phyloP scores from a whole-genome alignment of 805 yeast genomes.

The Saccharomycopsis amapae region DNA sequence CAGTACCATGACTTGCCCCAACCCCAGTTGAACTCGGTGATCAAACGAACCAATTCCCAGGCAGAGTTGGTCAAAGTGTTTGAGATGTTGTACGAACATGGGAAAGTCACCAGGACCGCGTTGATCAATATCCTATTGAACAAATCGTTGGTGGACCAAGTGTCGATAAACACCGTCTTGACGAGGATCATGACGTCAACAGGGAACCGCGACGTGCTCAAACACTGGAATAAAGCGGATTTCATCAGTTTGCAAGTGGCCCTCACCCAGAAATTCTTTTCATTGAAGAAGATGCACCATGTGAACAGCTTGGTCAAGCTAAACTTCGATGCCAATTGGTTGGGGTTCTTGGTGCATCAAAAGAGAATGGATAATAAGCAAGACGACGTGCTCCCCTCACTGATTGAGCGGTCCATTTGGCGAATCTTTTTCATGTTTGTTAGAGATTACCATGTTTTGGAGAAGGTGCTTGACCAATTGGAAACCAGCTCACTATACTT shows the following conservation, averaged over 20 bases:
- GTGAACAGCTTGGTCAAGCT: conserved; percentile 10
- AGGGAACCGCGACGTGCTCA: background rate
- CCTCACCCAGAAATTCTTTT: conserved; percentile 18
- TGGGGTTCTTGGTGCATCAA: conserved; percentile 10
- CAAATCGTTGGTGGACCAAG: conserved; percentile 9
- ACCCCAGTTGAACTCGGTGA: conserved; percentile 7
- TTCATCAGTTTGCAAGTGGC: conserved; percentile 20
- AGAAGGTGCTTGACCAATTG: background rate
- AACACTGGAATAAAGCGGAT: conserved; percentile 15
- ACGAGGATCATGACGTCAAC: background rate
- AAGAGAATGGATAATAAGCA: background rate
- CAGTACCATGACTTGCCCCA: conserved; percentile 7
- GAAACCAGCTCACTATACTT: conserved; percentile 3
- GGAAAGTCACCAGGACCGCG: conserved; percentile 3
- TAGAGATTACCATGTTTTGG: conserved; percentile 5
- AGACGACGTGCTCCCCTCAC: conserved; percentile 2
- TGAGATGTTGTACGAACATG: conserved; percentile 1
- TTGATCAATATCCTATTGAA: conserved; percentile 12
- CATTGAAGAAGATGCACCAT: conserved; percentile 7
- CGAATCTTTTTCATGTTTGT: conserved; percentile 20
- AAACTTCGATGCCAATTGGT: conserved; percentile 16
- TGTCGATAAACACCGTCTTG: conserved; percentile 9
- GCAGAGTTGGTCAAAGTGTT: conserved; percentile 12
- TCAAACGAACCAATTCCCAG: conserved; percentile 13
- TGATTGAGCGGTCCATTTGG: conserved; percentile 21